Percentiles rank a stretch among this genome's conserved stretches.
These are phyloP conservation scores for Chrysoporthe deuterocubensis DNA, from an alignment of 2,329 filamentous ascomycete species.

Conservation along the genomic window DNA sequence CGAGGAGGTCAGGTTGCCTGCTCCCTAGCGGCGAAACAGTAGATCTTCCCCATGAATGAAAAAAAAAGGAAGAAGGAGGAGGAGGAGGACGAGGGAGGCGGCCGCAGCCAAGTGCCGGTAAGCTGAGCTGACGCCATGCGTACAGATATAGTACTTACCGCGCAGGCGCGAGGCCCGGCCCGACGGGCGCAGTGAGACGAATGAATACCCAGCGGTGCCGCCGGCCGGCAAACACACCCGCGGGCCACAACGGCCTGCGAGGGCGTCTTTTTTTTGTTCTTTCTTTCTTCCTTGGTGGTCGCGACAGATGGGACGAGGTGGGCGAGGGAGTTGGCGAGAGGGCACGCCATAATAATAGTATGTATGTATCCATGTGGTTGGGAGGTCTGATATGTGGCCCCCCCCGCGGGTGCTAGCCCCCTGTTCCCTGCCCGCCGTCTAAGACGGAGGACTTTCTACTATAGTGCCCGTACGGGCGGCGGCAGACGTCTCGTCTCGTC, in stretches of 20 bases:
- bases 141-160: not conserved
- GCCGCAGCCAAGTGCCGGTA: not conserved
- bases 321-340: too few species aligned
- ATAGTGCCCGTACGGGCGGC: too few species aligned
- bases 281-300: too few species aligned
- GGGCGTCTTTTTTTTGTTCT: not conserved
- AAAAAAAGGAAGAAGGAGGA: not conserved
- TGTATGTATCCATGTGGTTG: not conserved
- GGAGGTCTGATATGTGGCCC: not conserved
- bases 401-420: not conserved
- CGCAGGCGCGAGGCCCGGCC: not conserved
- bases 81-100: not conserved
- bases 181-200: not conserved
- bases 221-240: too few species aligned
- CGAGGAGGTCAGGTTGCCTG: too few species aligned
- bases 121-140: slow-evolving; percentile 5
- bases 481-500: not conserved
- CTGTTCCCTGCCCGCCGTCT: slow-evolving; percentile 10
- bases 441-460: not conserved
- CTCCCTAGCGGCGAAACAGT: too few species aligned
- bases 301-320: not conserved
- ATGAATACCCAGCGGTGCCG: too few species aligned
- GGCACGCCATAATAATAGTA: too few species aligned
- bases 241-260: not conserved
- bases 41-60: too few species aligned